These are phyloP conservation scores for Beauveria sp. DNA, from an alignment of 2,329 filamentous ascomycete genomes.

Conservation along the genomic window DNA sequence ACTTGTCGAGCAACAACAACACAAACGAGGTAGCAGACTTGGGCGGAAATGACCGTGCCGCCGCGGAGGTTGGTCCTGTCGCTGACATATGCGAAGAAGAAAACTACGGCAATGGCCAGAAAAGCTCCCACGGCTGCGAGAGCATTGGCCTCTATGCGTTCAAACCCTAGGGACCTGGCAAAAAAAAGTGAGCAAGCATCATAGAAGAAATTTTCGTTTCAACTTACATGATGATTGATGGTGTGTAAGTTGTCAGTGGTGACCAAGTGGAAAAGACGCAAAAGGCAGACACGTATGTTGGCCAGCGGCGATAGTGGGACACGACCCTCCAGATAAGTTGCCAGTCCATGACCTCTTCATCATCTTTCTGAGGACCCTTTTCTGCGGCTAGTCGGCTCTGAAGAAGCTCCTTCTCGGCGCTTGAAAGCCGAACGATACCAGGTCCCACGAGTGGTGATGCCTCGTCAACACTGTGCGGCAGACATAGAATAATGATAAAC, in stretches of 20 bases:
- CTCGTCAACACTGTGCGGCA: background rate
- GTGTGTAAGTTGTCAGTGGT: constrained; percentile 43
- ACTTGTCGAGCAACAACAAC: constrained; percentile 33
- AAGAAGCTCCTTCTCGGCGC: background rate
- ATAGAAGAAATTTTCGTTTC: background rate
- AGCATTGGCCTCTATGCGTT: constrained; percentile 37
- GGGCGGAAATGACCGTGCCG: constrained; percentile 34
- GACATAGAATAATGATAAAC: background rate
- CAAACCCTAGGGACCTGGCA: constrained; percentile 30
- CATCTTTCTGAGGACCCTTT: constrained; percentile 10
- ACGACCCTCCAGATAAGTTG: constrained; percentile 35
- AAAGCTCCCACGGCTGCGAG: constrained; percentile 35
- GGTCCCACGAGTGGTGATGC: constrained; percentile 26
- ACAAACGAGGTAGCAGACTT: constrained; percentile 36
- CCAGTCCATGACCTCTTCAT: constrained; percentile 29
- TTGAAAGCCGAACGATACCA: constrained; percentile 31
- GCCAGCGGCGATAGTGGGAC: constrained; percentile 37
- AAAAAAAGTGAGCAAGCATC: too few species aligned
- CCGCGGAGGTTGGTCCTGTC: constrained; percentile 38
- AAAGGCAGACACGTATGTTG: constrained; percentile 40
- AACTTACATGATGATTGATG: constrained; percentile 33
- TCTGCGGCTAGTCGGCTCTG: background rate
- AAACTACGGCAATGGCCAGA: constrained; percentile 38
- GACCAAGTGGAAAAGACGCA: constrained; percentile 46
- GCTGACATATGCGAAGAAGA: constrained; percentile 40